phyloP scores from a whole-genome alignment of 139 green algal species.

The Nannochloris sp. region DNA sequence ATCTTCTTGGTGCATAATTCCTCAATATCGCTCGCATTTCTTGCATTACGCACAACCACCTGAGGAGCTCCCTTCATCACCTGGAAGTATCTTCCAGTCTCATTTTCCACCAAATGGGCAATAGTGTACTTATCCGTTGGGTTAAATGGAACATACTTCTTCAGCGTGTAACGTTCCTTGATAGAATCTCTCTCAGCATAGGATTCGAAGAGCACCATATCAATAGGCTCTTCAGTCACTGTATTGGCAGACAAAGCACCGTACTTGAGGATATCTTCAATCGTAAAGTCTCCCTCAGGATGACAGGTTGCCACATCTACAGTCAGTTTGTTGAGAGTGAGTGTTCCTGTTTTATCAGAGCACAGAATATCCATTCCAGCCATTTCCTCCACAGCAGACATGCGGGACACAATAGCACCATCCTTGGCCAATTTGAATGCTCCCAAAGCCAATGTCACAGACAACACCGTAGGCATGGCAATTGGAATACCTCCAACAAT shows the following conservation, averaged over 20 bases:
- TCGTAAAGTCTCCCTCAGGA: slow-evolving; percentile 15
- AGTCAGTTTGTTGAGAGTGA: slow-evolving; percentile 73
- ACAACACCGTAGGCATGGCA: slow-evolving; percentile 86
- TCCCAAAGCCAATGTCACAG: slow-evolving; percentile 79
- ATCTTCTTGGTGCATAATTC: slow-evolving; percentile 55
- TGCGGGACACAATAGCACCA: slow-evolving; percentile 80
- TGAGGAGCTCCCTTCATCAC: slow-evolving; percentile 66
- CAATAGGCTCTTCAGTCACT: slow-evolving; percentile 67
- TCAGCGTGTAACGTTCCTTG: slow-evolving; percentile 28
- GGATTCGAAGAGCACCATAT: slow-evolving; percentile 62
- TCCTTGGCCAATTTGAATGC: slow-evolving; percentile 71
- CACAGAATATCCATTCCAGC: slow-evolving; percentile 85
- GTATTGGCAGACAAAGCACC: slow-evolving; percentile 59
- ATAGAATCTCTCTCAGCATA: slow-evolving; percentile 38
- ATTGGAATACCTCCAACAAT: slow-evolving; percentile 88
- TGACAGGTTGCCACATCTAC: slow-evolving; percentile 31
- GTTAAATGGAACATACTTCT: slow-evolving; percentile 81
- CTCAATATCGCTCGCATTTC: slow-evolving; percentile 45
- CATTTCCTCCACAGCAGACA: slow-evolving; percentile 85
- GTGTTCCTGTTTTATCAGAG: slow-evolving; percentile 86
- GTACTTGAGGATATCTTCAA: slow-evolving; percentile 47
- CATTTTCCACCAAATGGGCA: slow-evolving; percentile 37
- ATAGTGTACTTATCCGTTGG: slow-evolving; percentile 75
- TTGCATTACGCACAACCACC: slow-evolving; percentile 53
- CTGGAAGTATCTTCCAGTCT: slow-evolving; percentile 38